Evolutionary conservation across 352 stramenopile genomes (phyloP), one percentile per base, ranked within the genome.

Genomic region (Globisporangium yorkense): DNA sequence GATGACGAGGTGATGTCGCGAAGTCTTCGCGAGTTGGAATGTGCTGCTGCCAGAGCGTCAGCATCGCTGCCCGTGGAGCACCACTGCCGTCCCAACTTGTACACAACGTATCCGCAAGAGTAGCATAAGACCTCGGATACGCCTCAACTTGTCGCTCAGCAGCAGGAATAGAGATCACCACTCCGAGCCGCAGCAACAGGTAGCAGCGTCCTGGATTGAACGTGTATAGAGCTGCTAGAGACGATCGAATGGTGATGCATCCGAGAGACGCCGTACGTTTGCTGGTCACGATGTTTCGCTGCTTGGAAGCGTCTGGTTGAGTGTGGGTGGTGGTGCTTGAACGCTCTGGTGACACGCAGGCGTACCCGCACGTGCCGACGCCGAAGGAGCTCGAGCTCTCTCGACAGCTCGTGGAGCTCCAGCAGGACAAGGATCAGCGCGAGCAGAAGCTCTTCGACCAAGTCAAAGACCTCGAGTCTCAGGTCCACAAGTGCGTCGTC

Each of bases 371-470:
- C 7, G 79, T 92, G 4, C 79, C 82, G 39, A 92, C 82, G 20
- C 79, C 79, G 9, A 87, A 92, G 33, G 82, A 89, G 56, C 63
- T 88, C 21, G 79, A 86, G 53, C 66, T 92, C 2, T 88, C 79
- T 27, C 72, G 77, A 1, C 77, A 89, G 45, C 69, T 92, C 5
- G 65, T 89, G 5, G 70, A 71, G 2, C 57, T 89, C 31, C 79
- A 89, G 57, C 74, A 88, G 56, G 79, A 89, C 35, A 84, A 86
- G 64, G 72, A 89, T 55, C 66, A 69, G 33, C 67, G 82, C 20
- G 82, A 89, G 67, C 64, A 66, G 58, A 80, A 80, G 35, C 68
- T 84, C 10, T 57, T 87, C 39, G 43, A 66, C n/a, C 77, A 88
- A 52, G 87, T 92, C 58, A 54, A 66, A 15, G 75, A 89, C 60